Evolutionary conservation across 345 rosid genomes (phyloP).

Genomic region (Sisymbrium irio): DNA sequence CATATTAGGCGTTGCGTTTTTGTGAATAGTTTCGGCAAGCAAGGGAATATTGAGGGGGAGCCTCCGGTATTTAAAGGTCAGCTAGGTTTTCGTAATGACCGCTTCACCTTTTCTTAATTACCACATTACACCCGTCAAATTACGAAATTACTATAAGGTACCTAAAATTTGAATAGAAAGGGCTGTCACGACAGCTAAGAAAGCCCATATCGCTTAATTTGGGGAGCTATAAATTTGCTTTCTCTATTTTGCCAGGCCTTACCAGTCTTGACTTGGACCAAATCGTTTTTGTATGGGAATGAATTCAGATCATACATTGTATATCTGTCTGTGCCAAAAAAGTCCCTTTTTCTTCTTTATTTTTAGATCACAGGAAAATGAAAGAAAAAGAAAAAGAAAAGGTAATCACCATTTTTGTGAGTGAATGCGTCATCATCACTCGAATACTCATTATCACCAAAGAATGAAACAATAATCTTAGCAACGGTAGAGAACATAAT

Average conservation of each 20-base stretch:
- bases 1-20: slow-evolving; percentile 31
- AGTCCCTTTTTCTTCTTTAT: not conserved
- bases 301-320: not conserved
- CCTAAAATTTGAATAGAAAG: no score
- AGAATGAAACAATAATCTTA: not conserved
- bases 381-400: not conserved
- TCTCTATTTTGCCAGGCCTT: not conserved
- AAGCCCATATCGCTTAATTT: not conserved
- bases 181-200: not conserved
- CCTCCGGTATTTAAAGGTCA: slow-evolving; percentile 10
- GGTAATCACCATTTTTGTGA: not conserved
- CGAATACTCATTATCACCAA: not conserved
- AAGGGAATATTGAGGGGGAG: not conserved
- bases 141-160: not conserved
- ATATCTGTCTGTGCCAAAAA: not conserved
- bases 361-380: not conserved
- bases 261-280: not conserved
- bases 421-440: not conserved
- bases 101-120: not conserved
- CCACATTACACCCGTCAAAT: not conserved
- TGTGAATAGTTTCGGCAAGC: slow-evolving; percentile 26
- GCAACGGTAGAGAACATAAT: not conserved
- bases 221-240: not conserved
- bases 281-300: not conserved
- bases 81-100: not conserved